phyloP scores from a whole-genome alignment of 257 asterid genomes.

The Ocimum tenuiflorum region DNA sequence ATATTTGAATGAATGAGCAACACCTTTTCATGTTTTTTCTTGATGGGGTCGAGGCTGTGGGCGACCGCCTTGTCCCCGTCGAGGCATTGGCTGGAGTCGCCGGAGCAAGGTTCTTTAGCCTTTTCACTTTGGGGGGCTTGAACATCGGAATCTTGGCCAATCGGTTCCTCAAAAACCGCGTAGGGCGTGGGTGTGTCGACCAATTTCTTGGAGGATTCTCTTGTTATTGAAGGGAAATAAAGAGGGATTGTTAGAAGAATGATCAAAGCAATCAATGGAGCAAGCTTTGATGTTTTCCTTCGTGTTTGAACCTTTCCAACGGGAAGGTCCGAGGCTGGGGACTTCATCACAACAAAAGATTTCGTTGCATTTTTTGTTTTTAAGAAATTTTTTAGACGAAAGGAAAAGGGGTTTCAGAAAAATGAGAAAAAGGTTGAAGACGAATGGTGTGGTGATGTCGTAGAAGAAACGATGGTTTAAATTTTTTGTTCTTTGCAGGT shows the following conservation, averaged over 20 bases:
- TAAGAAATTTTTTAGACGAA: not conserved
- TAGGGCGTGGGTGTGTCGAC: constrained; percentile 4
- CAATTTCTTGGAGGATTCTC: constrained; percentile 24
- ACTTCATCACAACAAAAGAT: constrained; percentile 36
- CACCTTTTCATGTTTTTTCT: constrained; percentile 10
- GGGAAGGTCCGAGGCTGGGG: constrained; percentile 42
- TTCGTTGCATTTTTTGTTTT: not conserved
- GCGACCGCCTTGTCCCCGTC: not conserved
- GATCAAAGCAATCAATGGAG: constrained; percentile 39
- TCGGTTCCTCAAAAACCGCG: constrained; percentile 12
- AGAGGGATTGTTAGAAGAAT: constrained; percentile 46
- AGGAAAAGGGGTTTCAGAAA: not conserved
- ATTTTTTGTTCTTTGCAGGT: not conserved
- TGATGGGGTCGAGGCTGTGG: not conserved
- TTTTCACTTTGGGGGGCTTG: constrained; percentile 10
- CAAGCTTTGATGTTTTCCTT: constrained; percentile 43
- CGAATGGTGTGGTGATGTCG: constrained; percentile 22
- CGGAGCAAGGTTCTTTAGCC: constrained; percentile 6
- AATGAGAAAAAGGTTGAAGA: not conserved
- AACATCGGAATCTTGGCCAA: not conserved
- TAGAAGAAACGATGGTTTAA: constrained; percentile 21
- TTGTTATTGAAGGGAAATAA: constrained; percentile 29
- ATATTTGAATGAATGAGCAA: not conserved
- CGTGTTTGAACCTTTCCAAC: constrained; percentile 45
- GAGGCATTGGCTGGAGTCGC: constrained; percentile 4